Percentiles rank a stretch among this genome's conserved stretches.
Evolutionary conservation across 495 filamentous ascomycete species (phyloP).

Genomic region (Aspergillus cristatus): DNA sequence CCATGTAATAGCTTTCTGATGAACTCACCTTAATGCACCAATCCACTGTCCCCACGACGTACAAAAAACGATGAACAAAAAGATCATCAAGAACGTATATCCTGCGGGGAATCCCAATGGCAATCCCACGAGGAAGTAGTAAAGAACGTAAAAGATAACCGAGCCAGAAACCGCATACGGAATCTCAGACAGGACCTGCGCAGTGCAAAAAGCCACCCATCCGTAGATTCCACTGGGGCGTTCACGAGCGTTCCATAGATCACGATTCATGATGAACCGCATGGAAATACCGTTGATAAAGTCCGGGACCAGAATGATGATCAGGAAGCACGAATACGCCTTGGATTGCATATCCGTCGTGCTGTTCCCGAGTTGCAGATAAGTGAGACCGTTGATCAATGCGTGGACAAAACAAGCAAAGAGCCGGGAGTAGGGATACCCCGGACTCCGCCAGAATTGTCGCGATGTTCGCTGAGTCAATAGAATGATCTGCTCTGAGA

Average conservation of each 20-base stretch:
- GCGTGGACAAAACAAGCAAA: conserved; percentile 70
- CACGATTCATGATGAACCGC: conserved; percentile 62
- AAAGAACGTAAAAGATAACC: conserved; percentile 59
- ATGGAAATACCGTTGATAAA: conserved; percentile 73
- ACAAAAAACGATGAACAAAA: conserved; percentile 68
- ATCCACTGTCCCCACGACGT: conserved; percentile 65
- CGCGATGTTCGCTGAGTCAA: conserved; percentile 56
- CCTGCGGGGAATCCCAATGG: conserved; percentile 52
- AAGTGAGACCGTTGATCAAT: conserved; percentile 68
- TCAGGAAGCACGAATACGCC: conserved; percentile 74
- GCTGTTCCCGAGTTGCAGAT: conserved; percentile 58
- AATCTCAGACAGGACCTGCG: conserved; percentile 65
- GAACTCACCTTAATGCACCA: conserved; percentile 47
- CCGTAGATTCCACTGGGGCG: conserved; percentile 66
- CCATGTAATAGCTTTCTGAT: too few species aligned
- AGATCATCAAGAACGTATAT: conserved; percentile 75
- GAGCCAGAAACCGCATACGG: conserved; percentile 65
- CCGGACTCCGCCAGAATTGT: conserved; percentile 66
- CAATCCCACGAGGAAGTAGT: conserved; percentile 65
- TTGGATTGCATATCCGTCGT: conserved; percentile 62
- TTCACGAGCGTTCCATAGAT: conserved; percentile 65
- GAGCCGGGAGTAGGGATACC: conserved; percentile 71
- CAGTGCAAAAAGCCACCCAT: conserved; percentile 58
- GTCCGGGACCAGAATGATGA: conserved; percentile 65
- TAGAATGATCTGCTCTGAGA: conserved; percentile 55